These are phyloP conservation scores for Fraxinus baroniana DNA, from an alignment of 305 asterid genomes.

Conservation along the genomic window DNA sequence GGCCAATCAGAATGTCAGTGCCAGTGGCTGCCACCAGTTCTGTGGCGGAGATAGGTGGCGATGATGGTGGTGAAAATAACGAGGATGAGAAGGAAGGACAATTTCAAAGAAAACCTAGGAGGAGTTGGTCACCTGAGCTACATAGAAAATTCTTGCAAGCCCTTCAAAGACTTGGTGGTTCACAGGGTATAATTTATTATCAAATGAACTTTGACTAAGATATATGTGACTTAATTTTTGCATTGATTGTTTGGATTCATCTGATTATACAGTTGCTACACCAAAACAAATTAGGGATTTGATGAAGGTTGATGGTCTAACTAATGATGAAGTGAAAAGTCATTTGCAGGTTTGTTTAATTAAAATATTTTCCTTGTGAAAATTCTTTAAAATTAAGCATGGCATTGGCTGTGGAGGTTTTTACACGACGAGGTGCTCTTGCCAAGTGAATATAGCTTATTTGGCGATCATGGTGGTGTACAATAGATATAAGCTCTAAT, in stretches of 20 bases:
- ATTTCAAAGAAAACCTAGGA: slow-evolving; percentile 58
- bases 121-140: slow-evolving; percentile 91
- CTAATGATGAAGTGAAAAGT: slow-evolving; percentile 95
- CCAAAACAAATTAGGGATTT: slow-evolving; percentile 93
- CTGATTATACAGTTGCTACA: slow-evolving; percentile 60
- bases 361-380: not conserved
- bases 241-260: not conserved
- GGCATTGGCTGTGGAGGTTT: no score
- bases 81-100: slow-evolving; percentile 58
- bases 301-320: slow-evolving; percentile 91
- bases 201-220: not conserved
- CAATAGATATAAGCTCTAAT: no score
- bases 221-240: not conserved
- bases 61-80: slow-evolving; percentile 34
- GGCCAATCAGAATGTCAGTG: not conserved
- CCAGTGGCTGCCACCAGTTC: slow-evolving; percentile 54
- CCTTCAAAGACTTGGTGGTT: slow-evolving; percentile 82
- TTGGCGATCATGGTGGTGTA: no score
- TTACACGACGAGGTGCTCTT: no score
- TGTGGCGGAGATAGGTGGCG: slow-evolving; percentile 45
- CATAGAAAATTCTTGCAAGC: slow-evolving; percentile 74
- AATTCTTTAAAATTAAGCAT: no score
- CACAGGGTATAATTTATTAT: slow-evolving; percentile 56
- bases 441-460: no score
- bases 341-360: slow-evolving; percentile 77